phyloP scores from a whole-genome alignment of 2,329 filamentous ascomycete genomes.

The Colletotrichum gigasporum region DNA sequence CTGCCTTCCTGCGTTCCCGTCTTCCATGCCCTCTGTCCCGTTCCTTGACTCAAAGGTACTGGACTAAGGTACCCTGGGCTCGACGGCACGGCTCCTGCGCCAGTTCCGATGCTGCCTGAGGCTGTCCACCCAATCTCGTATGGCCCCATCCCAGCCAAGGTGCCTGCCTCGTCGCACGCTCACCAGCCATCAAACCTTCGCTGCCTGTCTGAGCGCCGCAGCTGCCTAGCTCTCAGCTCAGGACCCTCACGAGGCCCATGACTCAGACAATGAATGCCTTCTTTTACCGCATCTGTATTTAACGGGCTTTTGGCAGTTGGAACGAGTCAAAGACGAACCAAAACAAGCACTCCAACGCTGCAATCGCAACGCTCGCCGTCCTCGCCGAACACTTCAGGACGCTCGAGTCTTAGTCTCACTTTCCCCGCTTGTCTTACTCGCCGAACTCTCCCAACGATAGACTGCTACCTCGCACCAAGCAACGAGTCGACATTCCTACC shows the following conservation, averaged over 20 bases:
- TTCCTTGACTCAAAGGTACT: too few relatives aligned
- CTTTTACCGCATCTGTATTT: background rate
- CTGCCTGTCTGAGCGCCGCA: constrained; percentile 21
- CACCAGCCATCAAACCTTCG: constrained; percentile 1
- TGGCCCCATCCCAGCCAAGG: too few relatives aligned
- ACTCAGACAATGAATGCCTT: constrained; percentile 7
- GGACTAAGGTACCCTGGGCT: background rate
- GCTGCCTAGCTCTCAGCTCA: constrained; percentile 20
- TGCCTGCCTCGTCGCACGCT: constrained; percentile 1
- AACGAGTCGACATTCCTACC: constrained; percentile 1
- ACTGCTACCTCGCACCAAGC: background rate
- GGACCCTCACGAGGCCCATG: constrained; percentile 5
- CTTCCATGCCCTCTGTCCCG: constrained; percentile 6
- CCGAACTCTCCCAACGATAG: constrained; percentile 6
- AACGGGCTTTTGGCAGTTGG: background rate
- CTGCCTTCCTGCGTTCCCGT: background rate
- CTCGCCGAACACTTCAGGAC: background rate
- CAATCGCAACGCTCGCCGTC: background rate
- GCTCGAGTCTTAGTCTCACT: constrained; percentile 1
- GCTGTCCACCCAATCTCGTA: background rate
- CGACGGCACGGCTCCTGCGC: background rate
- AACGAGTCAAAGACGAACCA: background rate
- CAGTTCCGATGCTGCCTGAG: constrained; percentile 14
- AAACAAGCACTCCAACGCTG: background rate
- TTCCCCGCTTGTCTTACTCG: background rate